A percentile compares a stretch with the other conserved stretches of the same genome.
phyloP scores from a whole-genome alignment of 345 rosid genomes.

The Eucalyptus paniculata region DNA sequence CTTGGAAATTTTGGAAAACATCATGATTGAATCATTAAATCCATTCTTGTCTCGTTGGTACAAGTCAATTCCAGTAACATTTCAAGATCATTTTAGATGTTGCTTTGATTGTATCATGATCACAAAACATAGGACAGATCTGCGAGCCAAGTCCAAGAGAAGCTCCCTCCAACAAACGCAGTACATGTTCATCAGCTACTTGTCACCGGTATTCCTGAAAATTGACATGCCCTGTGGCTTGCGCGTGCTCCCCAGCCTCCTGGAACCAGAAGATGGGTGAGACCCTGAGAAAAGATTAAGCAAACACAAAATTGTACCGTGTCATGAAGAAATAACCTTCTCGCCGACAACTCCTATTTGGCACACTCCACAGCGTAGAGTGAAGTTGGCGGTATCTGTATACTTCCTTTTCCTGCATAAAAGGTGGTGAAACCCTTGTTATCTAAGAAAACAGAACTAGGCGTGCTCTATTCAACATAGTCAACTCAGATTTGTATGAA shows the following conservation, averaged over 20 bases:
- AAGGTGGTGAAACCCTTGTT: background rate
- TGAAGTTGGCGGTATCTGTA: conserved; percentile 76
- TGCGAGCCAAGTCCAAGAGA: background rate
- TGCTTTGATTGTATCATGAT: background rate
- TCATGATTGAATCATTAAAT: background rate
- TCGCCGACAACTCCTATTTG: conserved; percentile 86
- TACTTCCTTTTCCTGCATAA: conserved; percentile 60
- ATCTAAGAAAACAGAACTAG: background rate
- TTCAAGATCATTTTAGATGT: background rate
- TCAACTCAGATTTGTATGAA: background rate
- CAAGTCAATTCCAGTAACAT: background rate
- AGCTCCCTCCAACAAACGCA: background rate
- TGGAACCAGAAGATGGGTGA: conserved; percentile 1
- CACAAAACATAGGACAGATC: background rate
- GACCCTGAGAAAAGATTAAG: background rate
- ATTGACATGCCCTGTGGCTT: conserved; percentile 88
- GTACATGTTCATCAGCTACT: background rate
- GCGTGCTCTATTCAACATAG: background rate
- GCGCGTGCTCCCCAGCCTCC: conserved; percentile 95
- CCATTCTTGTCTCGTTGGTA: background rate
- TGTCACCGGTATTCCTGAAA: conserved; percentile 70
- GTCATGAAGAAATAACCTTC: conserved; percentile 30
- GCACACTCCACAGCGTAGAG: conserved; percentile 89
- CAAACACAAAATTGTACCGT: background rate
- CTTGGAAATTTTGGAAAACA: background rate